Base-by-base conservation (phyloP, 73 alveolate genomes). In the Paramecium sonneborni region DNA sequence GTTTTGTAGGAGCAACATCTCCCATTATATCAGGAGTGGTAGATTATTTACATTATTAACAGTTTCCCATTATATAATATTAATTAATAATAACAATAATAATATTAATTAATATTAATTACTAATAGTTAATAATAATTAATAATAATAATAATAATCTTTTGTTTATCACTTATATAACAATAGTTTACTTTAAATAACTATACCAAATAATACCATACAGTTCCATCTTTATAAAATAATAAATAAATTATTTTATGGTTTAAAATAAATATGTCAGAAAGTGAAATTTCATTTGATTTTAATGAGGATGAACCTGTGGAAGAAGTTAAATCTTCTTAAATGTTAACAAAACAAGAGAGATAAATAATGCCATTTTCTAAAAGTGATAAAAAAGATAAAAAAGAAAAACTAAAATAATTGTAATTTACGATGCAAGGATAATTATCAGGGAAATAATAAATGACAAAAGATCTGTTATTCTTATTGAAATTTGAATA, bases 41-140 rank as follows among this genome's bases (percentile, higher is more conserved):
- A 12, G 32, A 52, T 14, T 52, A 52, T n/a, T 28, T 79, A 44
- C 90, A 79, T 24, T 57, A 79, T 79, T 79, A n/a, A 44, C 90
- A 79, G 18, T 24, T 24, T 79, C 90, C 90, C 90, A 79, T 79
- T 15, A 62, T 41, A 37, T 41, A 23, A 2, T 1, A 39, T 35
- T 76, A 32, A 76, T 23, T 41, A 86, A 58, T 30, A 86, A 21
- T 20, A 57, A 86, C 70, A 86, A 86, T 32, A 41, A 35, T 30
- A 43, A 15, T 21, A 35, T 28, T 43, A 30, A n/a, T 21, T 32
- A 37, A 21, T 32, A 62, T 86, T 5, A 57, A 28, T 46, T n/a
- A 86, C 30, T 58, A 86, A 86, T n/a, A n/a, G n/a, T n/a, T n/a
- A n/a, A n/a, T n/a, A n/a, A n/a, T n/a, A n/a, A n/a, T n/a, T n/a